phyloP scores from a whole-genome alignment of 129 eudicot genomes.

The Gnaphalium uliginosum region DNA sequence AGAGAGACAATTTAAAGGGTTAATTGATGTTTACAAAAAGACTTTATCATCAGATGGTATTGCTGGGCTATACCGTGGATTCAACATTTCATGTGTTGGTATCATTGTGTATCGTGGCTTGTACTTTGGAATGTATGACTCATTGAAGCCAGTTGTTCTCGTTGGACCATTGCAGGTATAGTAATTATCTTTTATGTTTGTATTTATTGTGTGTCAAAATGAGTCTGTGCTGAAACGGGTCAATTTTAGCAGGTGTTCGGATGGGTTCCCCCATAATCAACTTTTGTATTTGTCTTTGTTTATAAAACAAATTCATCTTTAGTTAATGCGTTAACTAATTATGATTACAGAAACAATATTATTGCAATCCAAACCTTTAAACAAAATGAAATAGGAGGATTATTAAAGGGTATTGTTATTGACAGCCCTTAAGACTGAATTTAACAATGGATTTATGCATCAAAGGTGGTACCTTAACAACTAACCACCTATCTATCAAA shows the following conservation, averaged over 20 bases:
- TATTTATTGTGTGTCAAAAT: background rate
- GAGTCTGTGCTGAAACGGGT: background rate
- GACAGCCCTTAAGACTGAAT: too few relatives aligned
- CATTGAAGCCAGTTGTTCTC: constrained; percentile 52
- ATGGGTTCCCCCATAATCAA: too few relatives aligned
- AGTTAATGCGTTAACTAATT: too few relatives aligned
- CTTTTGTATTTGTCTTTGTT: too few relatives aligned
- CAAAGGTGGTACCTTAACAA: too few relatives aligned
- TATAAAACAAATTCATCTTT: too few relatives aligned
- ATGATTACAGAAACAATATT: background rate
- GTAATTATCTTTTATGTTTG: background rate
- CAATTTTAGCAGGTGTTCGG: background rate
- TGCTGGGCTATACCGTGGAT: constrained; percentile 57
- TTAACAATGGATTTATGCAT: too few relatives aligned
- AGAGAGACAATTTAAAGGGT: constrained; percentile 59
- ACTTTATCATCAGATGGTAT: constrained; percentile 55
- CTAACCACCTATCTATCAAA: too few relatives aligned
- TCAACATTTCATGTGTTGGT: constrained; percentile 61
- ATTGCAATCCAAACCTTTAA: background rate
- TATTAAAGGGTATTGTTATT: too few relatives aligned
- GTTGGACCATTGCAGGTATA: constrained; percentile 52
- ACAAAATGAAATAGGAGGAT: background rate
- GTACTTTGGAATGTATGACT: constrained; percentile 64
- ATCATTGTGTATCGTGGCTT: constrained; percentile 60
- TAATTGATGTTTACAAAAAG: constrained; percentile 56